Conservation (phyloP, 495 filamentous ascomycete species). For the Umbilicaria muhlenbergii region DNA sequence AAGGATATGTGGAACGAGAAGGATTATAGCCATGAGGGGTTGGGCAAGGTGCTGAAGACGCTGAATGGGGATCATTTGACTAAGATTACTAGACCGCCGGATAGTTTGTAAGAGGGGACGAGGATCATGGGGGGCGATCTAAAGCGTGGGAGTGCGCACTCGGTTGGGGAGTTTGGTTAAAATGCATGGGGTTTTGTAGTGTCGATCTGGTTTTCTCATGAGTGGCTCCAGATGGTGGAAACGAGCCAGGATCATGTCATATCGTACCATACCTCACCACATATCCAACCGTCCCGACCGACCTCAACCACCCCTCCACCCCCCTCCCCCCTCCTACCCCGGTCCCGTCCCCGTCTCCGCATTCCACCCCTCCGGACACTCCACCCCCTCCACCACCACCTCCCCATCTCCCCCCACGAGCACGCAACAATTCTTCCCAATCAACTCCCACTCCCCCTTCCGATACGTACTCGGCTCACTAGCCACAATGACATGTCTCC, state of each 20-base stretch:
- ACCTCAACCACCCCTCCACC: too few relatives aligned
- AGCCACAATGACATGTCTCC: constrained; percentile 32
- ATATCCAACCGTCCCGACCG: too few relatives aligned
- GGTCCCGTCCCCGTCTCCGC: too few relatives aligned
- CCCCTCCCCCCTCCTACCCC: too few relatives aligned
- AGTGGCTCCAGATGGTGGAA: too few relatives aligned
- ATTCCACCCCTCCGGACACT: constrained; percentile 1
- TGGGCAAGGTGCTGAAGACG: constrained; percentile 31
- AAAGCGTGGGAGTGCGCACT: background rate
- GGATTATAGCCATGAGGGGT: constrained; percentile 32
- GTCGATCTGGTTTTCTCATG: too few relatives aligned
- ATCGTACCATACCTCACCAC: too few relatives aligned
- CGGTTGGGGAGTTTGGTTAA: too few relatives aligned
- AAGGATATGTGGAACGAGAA: constrained; percentile 39
- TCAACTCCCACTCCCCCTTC: constrained; percentile 28
- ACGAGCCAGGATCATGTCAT: too few relatives aligned
- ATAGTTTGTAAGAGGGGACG: constrained; percentile 12
- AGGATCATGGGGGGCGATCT: constrained; percentile 5
- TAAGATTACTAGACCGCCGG: constrained; percentile 20
- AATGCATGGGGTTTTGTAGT: too few relatives aligned
- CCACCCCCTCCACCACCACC: constrained; percentile 2
- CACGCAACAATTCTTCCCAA: constrained; percentile 20
- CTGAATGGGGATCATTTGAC: constrained; percentile 33
- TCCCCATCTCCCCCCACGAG: constrained; percentile 14
- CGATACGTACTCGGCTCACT: constrained; percentile 35